phyloP scores from a whole-genome alignment of 176 grass and related monocot genomes.

The Luzula sylvatica region DNA sequence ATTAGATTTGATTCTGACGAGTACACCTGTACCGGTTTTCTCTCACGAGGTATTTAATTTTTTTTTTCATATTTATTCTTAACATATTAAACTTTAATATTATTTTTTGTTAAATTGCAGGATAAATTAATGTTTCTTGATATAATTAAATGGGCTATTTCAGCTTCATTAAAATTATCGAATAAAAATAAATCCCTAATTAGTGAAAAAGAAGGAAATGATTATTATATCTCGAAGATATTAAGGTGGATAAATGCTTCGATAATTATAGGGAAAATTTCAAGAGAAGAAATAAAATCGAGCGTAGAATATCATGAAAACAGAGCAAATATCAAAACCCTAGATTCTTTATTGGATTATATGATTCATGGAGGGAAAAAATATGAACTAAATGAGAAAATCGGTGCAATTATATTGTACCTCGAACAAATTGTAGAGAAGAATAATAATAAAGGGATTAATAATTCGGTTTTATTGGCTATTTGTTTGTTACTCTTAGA shows the following conservation, averaged over 20 bases:
- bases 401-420: constrained; percentile 57
- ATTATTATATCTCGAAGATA: constrained; percentile 44
- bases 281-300: constrained; percentile 29
- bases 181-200: constrained; percentile 21
- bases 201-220: constrained; percentile 31
- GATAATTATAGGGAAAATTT: constrained; percentile 69
- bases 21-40: constrained; percentile 40
- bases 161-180: constrained; percentile 31
- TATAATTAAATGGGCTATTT: constrained; percentile 46
- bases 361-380: constrained; percentile 23
- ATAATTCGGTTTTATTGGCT: constrained; percentile 44
- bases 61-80: constrained; percentile 13
- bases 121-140: constrained; percentile 51
- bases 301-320: constrained; percentile 23
- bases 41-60: constrained; percentile 49
- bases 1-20: constrained; percentile 63
- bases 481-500: constrained; percentile 56
- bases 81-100: background rate
- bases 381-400: constrained; percentile 31
- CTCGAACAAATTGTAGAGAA: constrained; percentile 51
- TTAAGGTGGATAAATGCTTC: constrained; percentile 75
- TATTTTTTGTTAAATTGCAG: constrained; percentile 31
- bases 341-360: constrained; percentile 37
- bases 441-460: constrained; percentile 22
- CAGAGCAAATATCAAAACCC: constrained; percentile 27